Conservation (phyloP, 257 asterid species). For the Apocynum venetum region DNA sequence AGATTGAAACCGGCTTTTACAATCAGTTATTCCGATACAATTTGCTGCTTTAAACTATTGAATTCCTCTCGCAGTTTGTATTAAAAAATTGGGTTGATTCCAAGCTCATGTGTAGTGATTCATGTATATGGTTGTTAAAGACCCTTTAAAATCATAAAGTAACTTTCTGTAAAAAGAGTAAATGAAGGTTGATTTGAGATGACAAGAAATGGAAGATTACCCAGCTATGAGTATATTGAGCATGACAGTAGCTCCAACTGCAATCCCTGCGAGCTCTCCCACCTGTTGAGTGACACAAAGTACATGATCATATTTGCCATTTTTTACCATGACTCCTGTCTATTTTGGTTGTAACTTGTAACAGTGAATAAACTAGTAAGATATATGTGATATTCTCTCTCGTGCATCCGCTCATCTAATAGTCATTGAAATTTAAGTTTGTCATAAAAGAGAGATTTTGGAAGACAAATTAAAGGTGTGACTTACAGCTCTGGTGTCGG, state of each 20-base stretch:
- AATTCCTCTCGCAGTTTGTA: not conserved
- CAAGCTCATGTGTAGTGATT: not conserved
- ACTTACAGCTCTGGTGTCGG: slow-evolving; percentile 90
- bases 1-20: not conserved
- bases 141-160: not conserved
- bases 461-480: not conserved
- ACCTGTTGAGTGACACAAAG: slow-evolving; percentile 32
- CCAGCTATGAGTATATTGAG: slow-evolving; percentile 84
- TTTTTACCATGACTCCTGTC: too few species aligned
- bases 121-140: not conserved
- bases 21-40: not conserved
- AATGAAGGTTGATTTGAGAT: not conserved
- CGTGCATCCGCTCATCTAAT: too few species aligned
- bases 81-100: not conserved
- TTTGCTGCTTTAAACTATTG: not conserved
- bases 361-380: too few species aligned
- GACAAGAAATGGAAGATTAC: slow-evolving; percentile 26
- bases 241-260: slow-evolving; percentile 93
- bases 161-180: not conserved
- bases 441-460: too few species aligned
- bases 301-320: too few species aligned
- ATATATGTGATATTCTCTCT: too few species aligned
- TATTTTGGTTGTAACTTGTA: too few species aligned
- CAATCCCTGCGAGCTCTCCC: slow-evolving; percentile 89
- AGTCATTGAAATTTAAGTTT: too few species aligned